Percentiles rank a stretch among this genome's conserved stretches.
These are phyloP conservation scores for Hydnomerulius pinastri DNA, from an alignment of 768 basidiomycete species.

Conservation along the genomic window DNA sequence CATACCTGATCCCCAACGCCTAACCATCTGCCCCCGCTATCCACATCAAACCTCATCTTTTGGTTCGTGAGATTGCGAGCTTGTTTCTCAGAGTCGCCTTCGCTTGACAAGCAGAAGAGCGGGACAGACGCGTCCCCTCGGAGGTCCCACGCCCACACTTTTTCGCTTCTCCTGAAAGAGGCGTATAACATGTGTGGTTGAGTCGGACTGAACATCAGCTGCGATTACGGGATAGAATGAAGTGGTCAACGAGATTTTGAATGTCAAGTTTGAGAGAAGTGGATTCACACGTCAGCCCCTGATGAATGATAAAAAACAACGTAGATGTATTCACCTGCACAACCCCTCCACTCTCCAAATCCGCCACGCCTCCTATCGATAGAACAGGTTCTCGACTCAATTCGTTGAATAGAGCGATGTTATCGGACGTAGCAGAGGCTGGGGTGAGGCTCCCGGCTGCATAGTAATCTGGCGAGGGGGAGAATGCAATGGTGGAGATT, in stretches of 20 bases:
- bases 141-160: constrained; percentile 79
- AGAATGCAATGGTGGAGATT: constrained; percentile 82
- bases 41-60: constrained; percentile 75
- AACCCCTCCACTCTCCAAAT: constrained; percentile 36
- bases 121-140: constrained; percentile 54
- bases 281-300: background rate
- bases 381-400: constrained; percentile 54
- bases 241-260: too few relatives aligned
- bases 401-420: constrained; percentile 71
- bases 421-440: constrained; percentile 43
- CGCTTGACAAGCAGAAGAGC: constrained; percentile 35
- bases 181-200: constrained; percentile 76
- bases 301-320: background rate
- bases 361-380: constrained; percentile 60
- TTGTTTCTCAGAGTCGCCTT: background rate
- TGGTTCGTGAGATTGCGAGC: constrained; percentile 62
- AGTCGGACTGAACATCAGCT: constrained; percentile 80
- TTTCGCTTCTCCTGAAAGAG: constrained; percentile 62
- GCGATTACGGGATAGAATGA: background rate
- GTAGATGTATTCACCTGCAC: constrained; percentile 46
- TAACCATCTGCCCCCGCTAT: constrained; percentile 63
- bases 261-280: too few relatives aligned
- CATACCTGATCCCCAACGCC: constrained; percentile 70
- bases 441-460: constrained; percentile 78
- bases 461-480: constrained; percentile 62